A percentile compares a stretch with the other conserved stretches of the same genome.
phyloP scores from a whole-genome alignment of 176 grass and related monocot species.

The Canna indica region DNA sequence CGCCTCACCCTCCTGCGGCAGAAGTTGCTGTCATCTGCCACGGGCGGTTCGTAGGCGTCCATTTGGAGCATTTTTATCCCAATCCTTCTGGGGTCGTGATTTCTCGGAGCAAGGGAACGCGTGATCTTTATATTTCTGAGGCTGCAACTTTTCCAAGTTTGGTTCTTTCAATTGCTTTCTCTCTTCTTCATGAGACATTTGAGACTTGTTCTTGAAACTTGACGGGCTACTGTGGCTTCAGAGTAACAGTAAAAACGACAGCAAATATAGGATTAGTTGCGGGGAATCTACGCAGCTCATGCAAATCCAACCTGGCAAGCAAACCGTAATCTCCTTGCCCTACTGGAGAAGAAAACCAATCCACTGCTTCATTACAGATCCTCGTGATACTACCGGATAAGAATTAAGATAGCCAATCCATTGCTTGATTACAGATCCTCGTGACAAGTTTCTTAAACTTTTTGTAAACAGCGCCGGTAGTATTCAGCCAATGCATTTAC shows the following conservation, averaged over 20 bases:
- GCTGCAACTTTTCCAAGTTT: background rate
- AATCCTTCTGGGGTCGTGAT: slow-evolving; percentile 5
- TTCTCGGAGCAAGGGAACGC: background rate
- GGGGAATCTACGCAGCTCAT: slow-evolving; percentile 1
- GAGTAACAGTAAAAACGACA: background rate
- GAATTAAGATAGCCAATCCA: no score
- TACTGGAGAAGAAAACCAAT: background rate
- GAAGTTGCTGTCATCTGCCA: background rate
- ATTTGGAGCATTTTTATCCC: slow-evolving; percentile 9
- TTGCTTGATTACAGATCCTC: no score
- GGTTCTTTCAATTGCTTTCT: background rate
- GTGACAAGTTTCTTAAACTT: no score
- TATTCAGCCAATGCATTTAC: no score
- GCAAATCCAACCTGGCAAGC: background rate
- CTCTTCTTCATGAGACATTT: background rate
- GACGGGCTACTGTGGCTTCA: background rate
- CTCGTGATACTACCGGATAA: no score
- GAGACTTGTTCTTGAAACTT: background rate
- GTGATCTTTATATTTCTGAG: background rate
- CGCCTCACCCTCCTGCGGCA: background rate
- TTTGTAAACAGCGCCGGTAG: no score
- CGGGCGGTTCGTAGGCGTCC: background rate
- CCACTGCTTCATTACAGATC: background rate
- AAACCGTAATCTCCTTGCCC: background rate
- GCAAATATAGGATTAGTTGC: background rate